phyloP scores from a whole-genome alignment of 1,284 basidiomycete species.

The Sporisorium scitamineum region DNA sequence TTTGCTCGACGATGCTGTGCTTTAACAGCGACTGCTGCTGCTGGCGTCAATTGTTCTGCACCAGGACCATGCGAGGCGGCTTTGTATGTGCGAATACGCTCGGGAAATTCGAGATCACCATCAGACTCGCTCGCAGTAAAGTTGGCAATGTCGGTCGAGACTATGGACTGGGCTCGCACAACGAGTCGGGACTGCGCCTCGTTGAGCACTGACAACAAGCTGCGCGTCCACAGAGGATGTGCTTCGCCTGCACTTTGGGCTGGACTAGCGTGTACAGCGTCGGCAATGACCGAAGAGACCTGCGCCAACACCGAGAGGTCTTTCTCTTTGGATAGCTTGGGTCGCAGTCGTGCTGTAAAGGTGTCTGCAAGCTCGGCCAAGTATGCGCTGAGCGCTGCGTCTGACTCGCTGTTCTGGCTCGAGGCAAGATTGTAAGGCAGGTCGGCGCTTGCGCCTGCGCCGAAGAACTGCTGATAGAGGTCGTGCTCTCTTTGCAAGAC shows the following conservation, averaged over 20 bases:
- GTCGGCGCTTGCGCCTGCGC: not conserved
- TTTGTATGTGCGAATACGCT: constrained; percentile 24
- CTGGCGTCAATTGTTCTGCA: not conserved
- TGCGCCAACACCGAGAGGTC: constrained; percentile 29
- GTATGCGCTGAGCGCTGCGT: constrained; percentile 17
- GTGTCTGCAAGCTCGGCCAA: constrained; percentile 31
- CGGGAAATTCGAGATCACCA: constrained; percentile 46
- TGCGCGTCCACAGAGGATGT: constrained; percentile 8
- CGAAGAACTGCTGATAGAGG: constrained; percentile 39
- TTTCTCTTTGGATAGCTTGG: constrained; percentile 27
- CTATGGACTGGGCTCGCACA: constrained; percentile 28
- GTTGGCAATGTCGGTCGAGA: constrained; percentile 29
- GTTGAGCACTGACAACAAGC: constrained; percentile 28
- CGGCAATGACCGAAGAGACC: constrained; percentile 6
- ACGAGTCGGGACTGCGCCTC: constrained; percentile 35
- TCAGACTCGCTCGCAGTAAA: constrained; percentile 31
- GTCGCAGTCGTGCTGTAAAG: constrained; percentile 19
- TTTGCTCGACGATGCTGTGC: constrained; percentile 35
- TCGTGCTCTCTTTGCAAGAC: constrained; percentile 25
- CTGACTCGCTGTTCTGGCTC: not conserved
- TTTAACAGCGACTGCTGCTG: not conserved
- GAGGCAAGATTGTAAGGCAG: not conserved
- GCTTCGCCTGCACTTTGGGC: not conserved
- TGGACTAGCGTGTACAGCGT: constrained; percentile 2
- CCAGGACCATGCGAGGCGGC: not conserved